phyloP scores from a whole-genome alignment of 192 early-diverging fungal species.

The Coemansia sp. region DNA sequence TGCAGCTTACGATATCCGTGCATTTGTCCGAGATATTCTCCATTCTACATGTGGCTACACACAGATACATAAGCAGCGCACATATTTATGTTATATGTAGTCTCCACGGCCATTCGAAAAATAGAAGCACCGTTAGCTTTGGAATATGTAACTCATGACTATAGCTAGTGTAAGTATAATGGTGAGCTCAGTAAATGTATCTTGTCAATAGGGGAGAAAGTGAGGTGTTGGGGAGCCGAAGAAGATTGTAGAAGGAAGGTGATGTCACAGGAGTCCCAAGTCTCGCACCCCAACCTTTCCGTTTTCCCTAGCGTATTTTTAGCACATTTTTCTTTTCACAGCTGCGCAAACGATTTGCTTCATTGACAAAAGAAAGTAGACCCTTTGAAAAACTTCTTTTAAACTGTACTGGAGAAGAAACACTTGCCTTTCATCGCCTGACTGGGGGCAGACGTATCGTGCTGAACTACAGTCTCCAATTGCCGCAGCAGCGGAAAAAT shows the following conservation, averaged over 20 bases:
- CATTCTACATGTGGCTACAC: background rate
- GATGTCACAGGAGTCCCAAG: background rate
- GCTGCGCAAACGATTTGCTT: background rate
- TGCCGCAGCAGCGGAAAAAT: background rate
- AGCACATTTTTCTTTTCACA: background rate
- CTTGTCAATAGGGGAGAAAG: too few relatives aligned
- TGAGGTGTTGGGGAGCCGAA: background rate
- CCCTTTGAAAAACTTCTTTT: background rate
- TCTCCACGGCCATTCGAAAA: background rate
- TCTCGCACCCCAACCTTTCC: background rate
- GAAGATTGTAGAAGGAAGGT: background rate
- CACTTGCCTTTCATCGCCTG: background rate
- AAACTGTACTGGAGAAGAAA: background rate
- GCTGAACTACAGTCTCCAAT: background rate
- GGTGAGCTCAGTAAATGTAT: too few relatives aligned
- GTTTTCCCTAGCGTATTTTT: background rate
- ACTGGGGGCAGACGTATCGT: background rate
- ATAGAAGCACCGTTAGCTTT: too few relatives aligned
- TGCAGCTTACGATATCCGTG: background rate
- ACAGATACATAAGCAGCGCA: background rate
- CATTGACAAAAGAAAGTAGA: background rate
- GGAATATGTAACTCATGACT: background rate
- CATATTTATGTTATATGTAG: background rate
- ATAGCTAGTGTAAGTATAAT: background rate
- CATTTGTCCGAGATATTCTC: background rate